These are phyloP conservation scores for Fibroporia radiculosa DNA, from an alignment of 768 basidiomycete genomes.

Conservation along the genomic window DNA sequence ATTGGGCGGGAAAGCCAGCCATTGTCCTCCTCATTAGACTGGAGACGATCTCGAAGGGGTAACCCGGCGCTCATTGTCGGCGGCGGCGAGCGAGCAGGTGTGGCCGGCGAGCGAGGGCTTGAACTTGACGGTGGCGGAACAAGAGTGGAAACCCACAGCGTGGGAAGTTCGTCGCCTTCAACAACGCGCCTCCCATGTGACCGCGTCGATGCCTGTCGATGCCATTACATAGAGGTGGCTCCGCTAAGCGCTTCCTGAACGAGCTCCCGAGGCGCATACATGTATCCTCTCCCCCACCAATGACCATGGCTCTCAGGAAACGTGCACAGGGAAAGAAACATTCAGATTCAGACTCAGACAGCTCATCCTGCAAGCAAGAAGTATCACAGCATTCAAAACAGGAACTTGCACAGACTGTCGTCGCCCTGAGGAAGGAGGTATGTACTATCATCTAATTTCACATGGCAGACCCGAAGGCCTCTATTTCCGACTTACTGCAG, in stretches of 20 bases:
- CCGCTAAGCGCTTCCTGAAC: neutral
- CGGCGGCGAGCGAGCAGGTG: neutral
- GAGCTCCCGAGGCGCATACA: neutral
- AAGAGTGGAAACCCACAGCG: neutral
- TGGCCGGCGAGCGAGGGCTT: conserved; percentile 1
- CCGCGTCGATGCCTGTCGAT: conserved; percentile 5
- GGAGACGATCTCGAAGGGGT: conserved; percentile 14
- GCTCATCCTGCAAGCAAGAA: neutral
- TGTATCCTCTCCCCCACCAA: neutral
- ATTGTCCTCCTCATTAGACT: conserved; percentile 9
- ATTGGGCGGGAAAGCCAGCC: conserved; percentile 30
- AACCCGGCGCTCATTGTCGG: conserved; percentile 12
- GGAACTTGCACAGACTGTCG: conserved; percentile 1
- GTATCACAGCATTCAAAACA: too few species aligned
- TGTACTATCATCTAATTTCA: neutral
- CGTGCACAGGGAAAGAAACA: neutral
- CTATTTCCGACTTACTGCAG: conserved; percentile 6
- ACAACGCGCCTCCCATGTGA: conserved; percentile 14
- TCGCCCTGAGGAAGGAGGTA: conserved; percentile 1
- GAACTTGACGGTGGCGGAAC: neutral
- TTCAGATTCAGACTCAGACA: neutral
- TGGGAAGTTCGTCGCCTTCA: conserved; percentile 9
- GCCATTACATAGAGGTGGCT: neutral
- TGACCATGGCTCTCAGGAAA: neutral
- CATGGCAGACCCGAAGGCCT: neutral